phyloP scores from a whole-genome alignment of 768 basidiomycete species.

The Calocera viscosa region DNA sequence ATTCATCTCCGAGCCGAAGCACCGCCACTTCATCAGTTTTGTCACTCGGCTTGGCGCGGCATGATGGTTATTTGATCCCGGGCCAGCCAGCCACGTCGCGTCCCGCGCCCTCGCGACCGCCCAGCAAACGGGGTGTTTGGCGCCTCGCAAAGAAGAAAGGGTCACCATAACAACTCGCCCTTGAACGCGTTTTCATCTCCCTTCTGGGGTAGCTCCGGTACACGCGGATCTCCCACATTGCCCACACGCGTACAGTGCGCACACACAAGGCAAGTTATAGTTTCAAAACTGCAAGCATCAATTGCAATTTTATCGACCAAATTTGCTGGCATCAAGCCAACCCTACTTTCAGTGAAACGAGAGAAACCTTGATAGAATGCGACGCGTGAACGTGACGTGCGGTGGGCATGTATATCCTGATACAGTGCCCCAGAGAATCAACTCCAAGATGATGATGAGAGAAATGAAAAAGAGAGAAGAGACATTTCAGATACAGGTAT shows the following conservation, averaged over 20 bases:
- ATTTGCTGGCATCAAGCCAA: constrained; percentile 2
- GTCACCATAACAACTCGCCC: background rate
- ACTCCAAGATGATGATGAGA: background rate
- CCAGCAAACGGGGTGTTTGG: background rate
- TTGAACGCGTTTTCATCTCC: background rate
- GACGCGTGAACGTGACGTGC: background rate
- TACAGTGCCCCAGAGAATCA: constrained; percentile 3
- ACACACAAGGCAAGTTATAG: background rate
- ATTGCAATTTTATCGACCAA: constrained; percentile 3
- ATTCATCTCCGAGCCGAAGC: background rate
- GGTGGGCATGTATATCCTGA: background rate
- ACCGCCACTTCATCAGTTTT: background rate
- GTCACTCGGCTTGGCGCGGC: too few relatives aligned
- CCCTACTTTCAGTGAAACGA: background rate
- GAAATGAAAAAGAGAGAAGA: background rate
- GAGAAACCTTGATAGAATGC: background rate
- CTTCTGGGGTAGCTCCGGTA: background rate
- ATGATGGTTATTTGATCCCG: too few relatives aligned
- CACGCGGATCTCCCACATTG: background rate
- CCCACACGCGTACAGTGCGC: too few relatives aligned
- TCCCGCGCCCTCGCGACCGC: constrained; percentile 6
- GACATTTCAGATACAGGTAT: constrained; percentile 6
- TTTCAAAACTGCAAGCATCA: background rate
- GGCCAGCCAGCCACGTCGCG: background rate
- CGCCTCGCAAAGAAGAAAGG: background rate